Base-by-base conservation (phyloP, 805 yeast species). In the Saccharomycopsis guyanensis region DNA sequence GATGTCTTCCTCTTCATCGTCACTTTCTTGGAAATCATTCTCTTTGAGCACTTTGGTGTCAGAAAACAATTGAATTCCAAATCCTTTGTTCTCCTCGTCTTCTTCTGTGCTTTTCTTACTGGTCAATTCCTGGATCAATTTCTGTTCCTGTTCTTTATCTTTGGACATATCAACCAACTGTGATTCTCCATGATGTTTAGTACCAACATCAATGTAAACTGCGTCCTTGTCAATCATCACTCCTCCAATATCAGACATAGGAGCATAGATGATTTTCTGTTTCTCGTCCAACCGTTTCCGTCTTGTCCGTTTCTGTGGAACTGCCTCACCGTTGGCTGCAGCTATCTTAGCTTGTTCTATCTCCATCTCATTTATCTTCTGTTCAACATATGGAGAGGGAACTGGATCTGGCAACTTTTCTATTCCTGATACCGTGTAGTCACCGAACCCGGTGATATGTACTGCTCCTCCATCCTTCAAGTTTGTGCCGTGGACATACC, bases 221-320 rank as follows among this genome's bases (percentile, higher is more conserved):
- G 98, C 96, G 68, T 93, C 99, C 60, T 84, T 89, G 66, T 93
- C 99, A 51, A 93, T 87, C 54, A 93, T 70, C 32, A 93, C 95
- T 62, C 99, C 99, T 47, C 97, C 97, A n/a, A 93, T 96, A 64
- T 93, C 97, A 40, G 97, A 86, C 99, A 93, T 93, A 42, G 99
- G 99, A 0, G 98, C 99, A 63, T 94, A 93, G 2, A 93, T 87
- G 55, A 87, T 78, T 62, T 89, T 93, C 61, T 87, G 95, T 56
- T 82, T 86, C 59, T 93, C 98, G 55, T 93, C 97, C 45, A 93
- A 75, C 59, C 97, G 76, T 61, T 87, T 86, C 59, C 97, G 75
- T 63, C 96, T 80, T 2, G 80, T 73, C 27, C 74, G 70, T 47
- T 66, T 63, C 8, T 12, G 19, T 10, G 68, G 63, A 2, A 73